Conservation (phyloP, 768 basidiomycete genomes). For the Lentinula sp. region DNA sequence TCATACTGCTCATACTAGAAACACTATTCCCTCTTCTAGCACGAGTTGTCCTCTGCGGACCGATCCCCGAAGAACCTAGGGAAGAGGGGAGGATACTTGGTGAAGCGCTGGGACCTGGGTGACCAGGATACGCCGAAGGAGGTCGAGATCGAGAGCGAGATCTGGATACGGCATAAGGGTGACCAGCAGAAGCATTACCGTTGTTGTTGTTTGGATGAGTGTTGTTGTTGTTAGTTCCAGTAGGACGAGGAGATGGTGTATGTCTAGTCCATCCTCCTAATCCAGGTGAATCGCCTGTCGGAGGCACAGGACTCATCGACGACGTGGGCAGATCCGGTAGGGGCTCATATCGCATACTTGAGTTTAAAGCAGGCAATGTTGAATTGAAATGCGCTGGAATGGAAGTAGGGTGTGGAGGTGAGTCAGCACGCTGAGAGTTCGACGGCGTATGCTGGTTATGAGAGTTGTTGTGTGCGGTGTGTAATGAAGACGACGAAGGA, state of each 20-base stretch:
- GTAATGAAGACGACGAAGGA: slow-evolving; percentile 19
- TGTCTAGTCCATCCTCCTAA: slow-evolving; percentile 18
- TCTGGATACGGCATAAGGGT: slow-evolving; percentile 38
- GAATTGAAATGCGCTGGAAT: slow-evolving; percentile 40
- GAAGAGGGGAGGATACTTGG: slow-evolving; percentile 13
- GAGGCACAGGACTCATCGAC: background rate
- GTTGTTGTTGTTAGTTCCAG: background rate
- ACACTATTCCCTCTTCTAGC: slow-evolving; percentile 56
- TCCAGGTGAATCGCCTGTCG: slow-evolving; percentile 8
- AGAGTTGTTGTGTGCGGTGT: slow-evolving; percentile 4
- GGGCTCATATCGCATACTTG: slow-evolving; percentile 45
- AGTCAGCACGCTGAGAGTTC: slow-evolving; percentile 9
- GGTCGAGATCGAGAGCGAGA: slow-evolving; percentile 28
- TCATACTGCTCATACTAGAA: slow-evolving; percentile 17
- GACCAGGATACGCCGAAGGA: slow-evolving; percentile 7
- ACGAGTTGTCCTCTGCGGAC: slow-evolving; percentile 50
- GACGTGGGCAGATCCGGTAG: slow-evolving; percentile 24
- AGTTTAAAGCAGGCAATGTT: slow-evolving; percentile 45
- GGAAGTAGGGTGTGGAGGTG: slow-evolving; percentile 14
- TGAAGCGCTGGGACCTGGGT: slow-evolving; percentile 7
- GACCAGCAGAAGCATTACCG: background rate
- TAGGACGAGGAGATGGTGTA: slow-evolving; percentile 24
- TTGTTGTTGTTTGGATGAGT: background rate
- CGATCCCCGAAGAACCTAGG: slow-evolving; percentile 20
- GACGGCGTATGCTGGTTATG: slow-evolving; percentile 1